These are phyloP conservation scores for Barbatosphaeria neglecta DNA, from an alignment of 495 filamentous ascomycete species.

Conservation along the genomic window DNA sequence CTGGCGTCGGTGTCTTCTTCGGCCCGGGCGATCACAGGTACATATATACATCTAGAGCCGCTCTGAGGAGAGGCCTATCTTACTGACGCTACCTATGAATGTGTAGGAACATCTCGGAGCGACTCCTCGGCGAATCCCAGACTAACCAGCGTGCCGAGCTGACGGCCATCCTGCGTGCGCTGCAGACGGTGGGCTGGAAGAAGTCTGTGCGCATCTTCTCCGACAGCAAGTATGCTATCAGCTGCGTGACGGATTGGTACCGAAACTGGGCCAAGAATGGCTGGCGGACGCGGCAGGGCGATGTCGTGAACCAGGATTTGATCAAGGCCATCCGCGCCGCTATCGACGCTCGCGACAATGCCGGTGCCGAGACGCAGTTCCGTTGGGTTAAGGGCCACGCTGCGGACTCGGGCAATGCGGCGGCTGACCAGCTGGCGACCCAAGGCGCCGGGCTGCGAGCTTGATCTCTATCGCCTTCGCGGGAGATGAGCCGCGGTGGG, in stretches of 20 bases:
- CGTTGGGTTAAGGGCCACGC: constrained; percentile 83
- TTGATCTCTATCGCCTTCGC: too few relatives aligned
- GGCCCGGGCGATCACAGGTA: constrained; percentile 60
- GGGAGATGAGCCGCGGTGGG: not conserved
- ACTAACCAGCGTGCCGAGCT: constrained; percentile 95
- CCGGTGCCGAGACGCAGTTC: constrained; percentile 54
- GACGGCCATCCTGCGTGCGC: constrained; percentile 71
- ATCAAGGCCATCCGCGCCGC: constrained; percentile 58
- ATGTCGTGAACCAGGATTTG: constrained; percentile 78
- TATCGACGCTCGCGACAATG: constrained; percentile 56
- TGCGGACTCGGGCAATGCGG: constrained; percentile 56
- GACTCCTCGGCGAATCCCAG: constrained; percentile 59
- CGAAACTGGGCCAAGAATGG: constrained; percentile 63
- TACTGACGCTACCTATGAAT: constrained; percentile 3
- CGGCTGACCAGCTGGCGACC: constrained; percentile 72
- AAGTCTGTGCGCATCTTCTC: constrained; percentile 58
- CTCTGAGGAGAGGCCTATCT: not conserved
- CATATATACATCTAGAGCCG: not conserved
- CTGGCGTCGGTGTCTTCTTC: constrained; percentile 85
- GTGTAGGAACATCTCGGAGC: constrained; percentile 65
- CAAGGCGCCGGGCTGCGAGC: constrained; percentile 23
- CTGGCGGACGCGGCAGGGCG: constrained; percentile 58
- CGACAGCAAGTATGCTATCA: constrained; percentile 80
- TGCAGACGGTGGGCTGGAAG: constrained; percentile 51
- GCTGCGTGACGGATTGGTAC: constrained; percentile 83